Base-by-base conservation (phyloP, 2,329 filamentous ascomycete species). In the Ophiostoma piceae region DNA sequence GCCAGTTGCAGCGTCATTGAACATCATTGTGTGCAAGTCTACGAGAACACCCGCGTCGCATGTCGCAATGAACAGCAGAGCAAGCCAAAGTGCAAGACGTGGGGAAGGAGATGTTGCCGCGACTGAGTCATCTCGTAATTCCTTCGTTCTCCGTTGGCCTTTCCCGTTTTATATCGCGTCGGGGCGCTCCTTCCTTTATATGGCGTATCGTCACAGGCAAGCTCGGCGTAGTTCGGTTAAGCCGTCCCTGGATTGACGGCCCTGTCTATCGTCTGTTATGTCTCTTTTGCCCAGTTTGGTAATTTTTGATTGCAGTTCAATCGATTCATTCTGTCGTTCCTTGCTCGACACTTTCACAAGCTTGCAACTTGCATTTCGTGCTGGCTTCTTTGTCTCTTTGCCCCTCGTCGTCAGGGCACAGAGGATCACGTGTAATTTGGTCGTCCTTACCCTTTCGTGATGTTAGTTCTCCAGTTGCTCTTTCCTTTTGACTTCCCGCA, bases 81-180 rank as follows among this genome's bases (percentile, higher is more conserved):
- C 43, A 7, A 41, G 43, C 43, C 26, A 29, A 47, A 35, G 4
- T 35, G 35, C 4, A 11, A 57, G 51, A 35, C 9, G n/a, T 57
- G 51, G 51, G 22, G 51, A 57, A 22, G 51, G 51, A 22, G 51
- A 19, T 57, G 8, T 57, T 16, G 9, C 22, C 9, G n/a, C n/a
- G 51, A 57, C 51, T 57, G 51, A 57, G n/a, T 57, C 51, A 57
- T 57, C 70, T 71, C 70, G 70, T 71, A 71, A 71, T 71, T 71
- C 51, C 70, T 68, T 71, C 67, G 67, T 62, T 71, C 64, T 71
- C 70, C 70, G 62, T 39, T 37, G 60, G 7, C 14, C 60, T 35
- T 29, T 32, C 32, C 60, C 29, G 26, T 62, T 47, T 47, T 16
- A 19, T n/a, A 47, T 47, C 43, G 43, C 6, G 22, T 26, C n/a